Conservation (phyloP, 73 alveolate species). For the Paramecium caudatum region DNA sequence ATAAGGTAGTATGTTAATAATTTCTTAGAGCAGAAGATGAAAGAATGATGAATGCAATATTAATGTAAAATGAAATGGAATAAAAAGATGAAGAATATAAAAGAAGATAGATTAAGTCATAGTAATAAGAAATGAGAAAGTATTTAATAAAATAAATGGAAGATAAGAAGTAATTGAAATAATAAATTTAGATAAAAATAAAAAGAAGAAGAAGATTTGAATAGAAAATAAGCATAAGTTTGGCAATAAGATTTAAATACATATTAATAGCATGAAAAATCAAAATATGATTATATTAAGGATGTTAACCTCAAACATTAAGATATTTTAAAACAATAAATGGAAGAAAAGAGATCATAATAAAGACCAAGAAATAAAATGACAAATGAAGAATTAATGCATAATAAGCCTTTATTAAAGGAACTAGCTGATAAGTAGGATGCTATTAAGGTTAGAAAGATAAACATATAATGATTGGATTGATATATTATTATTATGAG, state of each 20-base stretch:
- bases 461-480: conserved; percentile 14
- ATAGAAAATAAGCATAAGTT: conserved; percentile 71
- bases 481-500: not conserved
- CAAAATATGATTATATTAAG: conserved; percentile 70
- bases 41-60: conserved; percentile 70
- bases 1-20: not conserved
- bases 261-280: conserved; percentile 63
- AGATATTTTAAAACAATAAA: conserved; percentile 68
- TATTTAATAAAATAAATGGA: conserved; percentile 72
- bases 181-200: conserved; percentile 27
- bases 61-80: conserved; percentile 61
- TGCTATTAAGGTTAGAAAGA: conserved; percentile 35
- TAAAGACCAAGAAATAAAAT: conserved; percentile 68
- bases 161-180: conserved; percentile 54
- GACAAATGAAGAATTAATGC: conserved; percentile 71
- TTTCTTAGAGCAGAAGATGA: conserved; percentile 71
- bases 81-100: conserved; percentile 60
- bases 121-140: conserved; percentile 74
- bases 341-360: conserved; percentile 66
- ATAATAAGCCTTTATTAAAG: conserved; percentile 71
- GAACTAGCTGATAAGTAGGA: conserved; percentile 72
- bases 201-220: conserved; percentile 61
- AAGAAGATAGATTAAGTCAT: conserved; percentile 15
- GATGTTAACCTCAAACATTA: conserved; percentile 66
- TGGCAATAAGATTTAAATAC: conserved; percentile 69